phyloP scores from a whole-genome alignment of 805 yeast genomes.

The Phaffomyces thermotolerans region DNA sequence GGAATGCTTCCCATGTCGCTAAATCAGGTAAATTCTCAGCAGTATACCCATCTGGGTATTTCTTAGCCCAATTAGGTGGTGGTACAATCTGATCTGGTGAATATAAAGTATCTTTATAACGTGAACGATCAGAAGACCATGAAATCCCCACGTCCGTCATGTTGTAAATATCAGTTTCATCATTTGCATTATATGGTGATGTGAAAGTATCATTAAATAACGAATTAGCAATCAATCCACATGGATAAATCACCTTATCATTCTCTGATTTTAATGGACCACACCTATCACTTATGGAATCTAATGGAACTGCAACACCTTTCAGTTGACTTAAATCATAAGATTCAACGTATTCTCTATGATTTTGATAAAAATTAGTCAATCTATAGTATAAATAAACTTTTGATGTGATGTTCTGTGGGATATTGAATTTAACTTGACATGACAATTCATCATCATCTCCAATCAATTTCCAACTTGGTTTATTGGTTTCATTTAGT shows the following conservation, averaged over 20 bases:
- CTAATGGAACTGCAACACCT: slow-evolving; percentile 59
- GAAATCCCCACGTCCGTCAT: slow-evolving; percentile 55
- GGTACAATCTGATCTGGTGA: slow-evolving; percentile 70
- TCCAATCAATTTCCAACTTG: slow-evolving; percentile 56
- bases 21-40: slow-evolving; percentile 72
- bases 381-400: slow-evolving; percentile 74
- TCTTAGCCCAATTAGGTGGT: slow-evolving; percentile 84
- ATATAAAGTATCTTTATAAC: slow-evolving; percentile 70
- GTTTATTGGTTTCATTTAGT: slow-evolving; percentile 22
- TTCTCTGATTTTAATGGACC: slow-evolving; percentile 51
- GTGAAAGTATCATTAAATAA: slow-evolving; percentile 82
- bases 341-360: slow-evolving; percentile 85
- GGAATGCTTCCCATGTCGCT: slow-evolving; percentile 72
- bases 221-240: slow-evolving; percentile 93
- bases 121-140: slow-evolving; percentile 71
- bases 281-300: slow-evolving; percentile 46
- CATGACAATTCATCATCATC: slow-evolving; percentile 43
- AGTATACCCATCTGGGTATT: slow-evolving; percentile 86
- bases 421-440: slow-evolving; percentile 62
- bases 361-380: slow-evolving; percentile 91
- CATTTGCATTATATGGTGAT: slow-evolving; percentile 31
- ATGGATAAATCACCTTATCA: slow-evolving; percentile 75
- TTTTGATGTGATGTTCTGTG: slow-evolving; percentile 63
- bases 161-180: slow-evolving; percentile 3
- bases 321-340: slow-evolving; percentile 73